Evolutionary conservation across 768 basidiomycete genomes (phyloP), one percentile per base, ranked within the genome.

Genomic region (Suillus placidus): DNA sequence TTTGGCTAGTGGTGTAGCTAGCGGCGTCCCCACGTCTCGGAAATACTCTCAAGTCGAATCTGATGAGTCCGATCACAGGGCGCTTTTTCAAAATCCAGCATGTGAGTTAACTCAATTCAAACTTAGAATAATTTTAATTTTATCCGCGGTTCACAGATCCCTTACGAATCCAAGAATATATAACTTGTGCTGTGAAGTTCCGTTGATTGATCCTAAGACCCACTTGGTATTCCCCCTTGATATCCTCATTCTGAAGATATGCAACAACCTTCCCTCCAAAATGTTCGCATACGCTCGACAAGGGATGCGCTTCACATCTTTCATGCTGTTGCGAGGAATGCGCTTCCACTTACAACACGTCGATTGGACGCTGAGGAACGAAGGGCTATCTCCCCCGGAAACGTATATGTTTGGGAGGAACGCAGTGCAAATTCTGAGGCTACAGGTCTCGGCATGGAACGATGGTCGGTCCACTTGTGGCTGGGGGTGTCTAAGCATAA

Each of bases 371-470:
- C 89, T 52, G 91, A 93, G 73, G 92, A 94, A 75, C 86, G 92
- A 49, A 82, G 88, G 56, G 85, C 85, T 20, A 90, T 94, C 71
- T 69, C 82, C 20, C 85, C 92, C 0, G 92, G 92, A 32, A 91
- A 91, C 69, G 90, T 93, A 30, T 94, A 93, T 70, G 90, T 94
- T 67, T 94, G 93, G 92, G 92, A 94, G 74, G 92, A 94, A 70
- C 89, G 92, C 67, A 90, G 90, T 32, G 90, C 92, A 8, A 92
- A 90, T 73, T 87, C 89, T n/a, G 91, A 92, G 72, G 81, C 84
- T 61, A 91, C 91, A 12, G 92, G 92, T 16, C 84, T 93, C 56
- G 92, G 92, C 43, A 94, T 94, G 89, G 93, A 94, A 71, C 83
- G 92, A 76, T 93, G 93, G 89, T 87, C 71, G 43, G 80, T 73